A percentile compares a stretch with the other conserved stretches of the same genome.
phyloP scores from a whole-genome alignment of 768 basidiomycete genomes.

The Gautieria morchelliformis region DNA sequence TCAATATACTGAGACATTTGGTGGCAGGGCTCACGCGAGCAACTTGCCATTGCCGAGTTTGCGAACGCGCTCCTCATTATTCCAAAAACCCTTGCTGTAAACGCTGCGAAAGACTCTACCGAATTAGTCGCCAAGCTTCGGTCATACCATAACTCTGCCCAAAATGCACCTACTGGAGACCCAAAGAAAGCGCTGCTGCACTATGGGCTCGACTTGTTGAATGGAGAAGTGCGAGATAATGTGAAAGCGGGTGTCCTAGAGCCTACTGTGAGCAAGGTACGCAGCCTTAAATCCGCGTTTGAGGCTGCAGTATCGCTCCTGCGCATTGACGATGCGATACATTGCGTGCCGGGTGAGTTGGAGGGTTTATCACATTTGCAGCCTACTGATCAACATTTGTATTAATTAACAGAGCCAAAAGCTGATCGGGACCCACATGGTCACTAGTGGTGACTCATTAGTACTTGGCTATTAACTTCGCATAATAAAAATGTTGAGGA shows the following conservation, averaged over 20 bases:
- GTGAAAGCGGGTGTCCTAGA: conserved; percentile 88
- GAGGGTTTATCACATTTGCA: not conserved
- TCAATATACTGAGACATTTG: conserved; percentile 4
- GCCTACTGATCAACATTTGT: not conserved
- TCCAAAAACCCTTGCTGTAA: conserved; percentile 93
- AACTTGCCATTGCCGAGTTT: conserved; percentile 98
- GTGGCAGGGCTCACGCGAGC: conserved; percentile 88
- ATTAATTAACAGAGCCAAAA: conserved; percentile 46
- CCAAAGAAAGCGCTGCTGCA: conserved; percentile 84
- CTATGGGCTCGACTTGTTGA: conserved; percentile 90
- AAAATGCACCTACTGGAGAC: conserved; percentile 84
- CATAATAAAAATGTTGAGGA: not conserved
- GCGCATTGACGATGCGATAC: conserved; percentile 94
- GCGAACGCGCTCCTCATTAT: conserved; percentile 87
- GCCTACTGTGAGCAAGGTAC: conserved; percentile 95
- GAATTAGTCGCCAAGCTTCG: conserved; percentile 95
- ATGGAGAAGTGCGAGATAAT: conserved; percentile 94
- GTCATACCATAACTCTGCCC: conserved; percentile 94
- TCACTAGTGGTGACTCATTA: conserved; percentile 33
- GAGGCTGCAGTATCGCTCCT: conserved; percentile 92
- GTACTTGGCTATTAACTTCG: not conserved
- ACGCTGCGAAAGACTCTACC: conserved; percentile 97
- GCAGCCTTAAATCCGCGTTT: conserved; percentile 92
- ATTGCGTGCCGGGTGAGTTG: conserved; percentile 71
- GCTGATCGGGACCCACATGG: conserved; percentile 65